A percentile compares a stretch with the other conserved stretches of the same genome.
Evolutionary conservation across 371 early-diverging fungal species (phyloP).

Genomic region (Circinella minor): DNA sequence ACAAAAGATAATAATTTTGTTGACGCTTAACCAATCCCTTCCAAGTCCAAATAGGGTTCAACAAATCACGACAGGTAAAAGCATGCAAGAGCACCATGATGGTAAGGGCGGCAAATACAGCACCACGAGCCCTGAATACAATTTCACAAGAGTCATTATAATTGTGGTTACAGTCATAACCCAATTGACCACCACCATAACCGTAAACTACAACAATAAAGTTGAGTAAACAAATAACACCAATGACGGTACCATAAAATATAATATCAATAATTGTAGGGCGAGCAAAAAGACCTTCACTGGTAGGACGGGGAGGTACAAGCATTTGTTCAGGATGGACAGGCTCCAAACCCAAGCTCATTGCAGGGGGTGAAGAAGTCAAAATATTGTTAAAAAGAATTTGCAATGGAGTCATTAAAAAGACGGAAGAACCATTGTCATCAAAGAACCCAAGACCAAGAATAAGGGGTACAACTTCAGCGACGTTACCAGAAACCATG

Average conservation of each 20-base stretch:
- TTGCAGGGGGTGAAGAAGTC: constrained; percentile 83
- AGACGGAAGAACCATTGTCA: constrained; percentile 59
- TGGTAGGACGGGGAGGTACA: constrained; percentile 76
- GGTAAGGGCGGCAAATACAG: constrained; percentile 73
- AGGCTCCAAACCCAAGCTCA: constrained; percentile 86
- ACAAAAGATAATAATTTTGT: constrained; percentile 68
- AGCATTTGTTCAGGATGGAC: constrained; percentile 83
- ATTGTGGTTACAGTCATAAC: constrained; percentile 63
- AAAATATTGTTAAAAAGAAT: constrained; percentile 92
- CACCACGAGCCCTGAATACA: constrained; percentile 79
- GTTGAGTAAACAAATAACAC: constrained; percentile 69
- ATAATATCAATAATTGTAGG: constrained; percentile 74
- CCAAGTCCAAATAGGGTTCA: constrained; percentile 59
- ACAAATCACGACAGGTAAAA: constrained; percentile 76
- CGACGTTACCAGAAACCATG: constrained; percentile 88
- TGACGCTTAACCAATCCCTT: constrained; percentile 40
- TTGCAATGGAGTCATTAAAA: constrained; percentile 81
- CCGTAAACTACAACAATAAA: constrained; percentile 74
- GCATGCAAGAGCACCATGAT: constrained; percentile 75
- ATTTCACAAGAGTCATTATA: constrained; percentile 63
- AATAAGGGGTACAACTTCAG: constrained; percentile 73
- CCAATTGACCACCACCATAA: constrained; percentile 61
- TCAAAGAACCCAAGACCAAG: constrained; percentile 76
- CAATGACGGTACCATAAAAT: constrained; percentile 77
- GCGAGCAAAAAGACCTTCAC: constrained; percentile 69